Evolutionary conservation across 805 yeast genomes (phyloP), one percentile per base, ranked within the genome.

Genomic region (Priceomyces fermenticarens): DNA sequence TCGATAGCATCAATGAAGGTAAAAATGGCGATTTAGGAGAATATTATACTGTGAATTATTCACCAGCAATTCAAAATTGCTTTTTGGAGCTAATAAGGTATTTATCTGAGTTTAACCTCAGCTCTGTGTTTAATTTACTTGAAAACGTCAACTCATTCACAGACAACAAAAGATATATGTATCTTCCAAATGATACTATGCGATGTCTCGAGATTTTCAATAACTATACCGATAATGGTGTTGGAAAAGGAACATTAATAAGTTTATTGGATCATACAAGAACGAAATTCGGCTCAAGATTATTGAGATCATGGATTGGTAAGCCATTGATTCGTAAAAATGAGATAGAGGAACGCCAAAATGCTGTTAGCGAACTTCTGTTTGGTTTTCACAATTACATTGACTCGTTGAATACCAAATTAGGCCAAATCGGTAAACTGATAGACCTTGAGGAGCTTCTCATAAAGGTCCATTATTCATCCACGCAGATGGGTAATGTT

Each of bases 211-310:
- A 93, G 53, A 75, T 93, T 1, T 88, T 86, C 52, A 65, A 67
- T 14, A 87, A 87, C 51, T 63, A 72, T 3, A 80, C 93, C 0
- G 80, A 80, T 46, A 53, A 60, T 11, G 57, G 64, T 10, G 63
- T 71, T 3, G 67, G 67, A 7, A 62, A 70, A 26, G 98, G 97
- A 0, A 80, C 96, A 0, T 63, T 91, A 10, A 57, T 86, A 11
- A 87, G 95, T 89, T 66, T 88, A 2, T 51, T 93, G 44, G 85
- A 91, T 56, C 89, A 85, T 48, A 87, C 98, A 0, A 64, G 78
- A 27, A 87, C 98, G 0, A 70, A 74, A 23, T 84, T 83, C 59
- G 99, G 99, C 0, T 74, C 70, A 34, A 62, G 96, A 40, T 51
- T 78, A 43, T 58, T 93, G 10, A 69, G 72, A 23, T 66, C 75